Conservation (phyloP, 1,284 basidiomycete genomes). For the Amylostereum areolatum region DNA sequence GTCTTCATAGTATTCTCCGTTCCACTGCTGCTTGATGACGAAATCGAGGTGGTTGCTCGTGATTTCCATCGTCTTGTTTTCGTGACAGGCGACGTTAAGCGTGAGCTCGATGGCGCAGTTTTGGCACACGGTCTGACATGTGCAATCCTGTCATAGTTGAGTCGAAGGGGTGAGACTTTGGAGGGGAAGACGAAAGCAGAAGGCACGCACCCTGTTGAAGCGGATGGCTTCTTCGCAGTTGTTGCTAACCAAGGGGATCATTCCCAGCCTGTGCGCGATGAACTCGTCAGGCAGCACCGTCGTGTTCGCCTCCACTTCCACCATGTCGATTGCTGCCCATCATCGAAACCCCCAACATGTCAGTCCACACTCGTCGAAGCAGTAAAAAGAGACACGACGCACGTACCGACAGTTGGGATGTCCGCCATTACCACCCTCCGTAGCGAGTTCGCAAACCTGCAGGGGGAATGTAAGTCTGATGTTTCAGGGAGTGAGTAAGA, state of each 20-base stretch:
- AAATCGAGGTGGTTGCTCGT: constrained; percentile 77
- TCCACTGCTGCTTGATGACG: constrained; percentile 22
- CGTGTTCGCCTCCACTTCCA: constrained; percentile 90
- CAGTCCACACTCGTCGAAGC: not conserved
- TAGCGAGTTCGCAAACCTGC: constrained; percentile 83
- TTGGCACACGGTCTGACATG: constrained; percentile 72
- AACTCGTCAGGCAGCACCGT: constrained; percentile 96
- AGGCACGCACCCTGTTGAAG: constrained; percentile 62
- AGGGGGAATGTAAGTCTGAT: constrained; percentile 12
- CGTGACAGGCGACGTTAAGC: constrained; percentile 69
- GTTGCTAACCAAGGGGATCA: constrained; percentile 86
- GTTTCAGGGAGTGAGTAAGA: constrained; percentile 5
- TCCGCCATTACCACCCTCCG: constrained; percentile 93
- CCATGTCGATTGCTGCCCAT: constrained; percentile 86
- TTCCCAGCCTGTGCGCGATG: constrained; percentile 92
- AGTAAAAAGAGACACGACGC: not conserved
- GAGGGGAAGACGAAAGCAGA: not conserved
- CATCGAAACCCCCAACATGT: constrained; percentile 7
- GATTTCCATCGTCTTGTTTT: constrained; percentile 69
- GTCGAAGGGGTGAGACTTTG: constrained; percentile 8
- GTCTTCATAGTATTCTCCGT: constrained; percentile 37
- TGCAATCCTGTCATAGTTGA: constrained; percentile 63
- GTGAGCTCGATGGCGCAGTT: constrained; percentile 76
- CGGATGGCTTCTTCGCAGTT: constrained; percentile 83
- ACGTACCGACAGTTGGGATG: constrained; percentile 86